Conservation (phyloP, 352 stramenopile genomes). For the Pythium graminicola region DNA sequence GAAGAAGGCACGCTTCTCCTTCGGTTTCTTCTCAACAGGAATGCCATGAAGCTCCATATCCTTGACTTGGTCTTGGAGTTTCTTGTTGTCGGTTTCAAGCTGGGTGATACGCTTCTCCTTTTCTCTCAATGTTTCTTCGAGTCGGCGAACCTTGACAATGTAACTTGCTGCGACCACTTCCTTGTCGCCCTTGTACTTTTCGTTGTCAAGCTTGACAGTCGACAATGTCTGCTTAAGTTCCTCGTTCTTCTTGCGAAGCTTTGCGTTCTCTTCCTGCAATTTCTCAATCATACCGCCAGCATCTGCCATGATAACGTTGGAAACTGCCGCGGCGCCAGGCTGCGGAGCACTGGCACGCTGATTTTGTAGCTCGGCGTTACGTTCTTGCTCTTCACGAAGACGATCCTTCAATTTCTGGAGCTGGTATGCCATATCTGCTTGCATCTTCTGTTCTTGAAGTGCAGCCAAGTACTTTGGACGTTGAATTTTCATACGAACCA, state of each 20-base stretch:
- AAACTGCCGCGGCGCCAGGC: slow-evolving; percentile 44
- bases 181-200: slow-evolving; percentile 73
- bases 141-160: slow-evolving; percentile 74
- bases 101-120: slow-evolving; percentile 80
- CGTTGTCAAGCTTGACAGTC: slow-evolving; percentile 53
- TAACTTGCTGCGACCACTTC: slow-evolving; percentile 66
- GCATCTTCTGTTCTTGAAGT: slow-evolving; percentile 70
- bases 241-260: slow-evolving; percentile 74
- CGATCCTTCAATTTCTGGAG: slow-evolving; percentile 71
- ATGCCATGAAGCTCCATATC: slow-evolving; percentile 12
- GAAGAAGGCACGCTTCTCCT: slow-evolving; percentile 50
- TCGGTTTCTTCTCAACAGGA: slow-evolving; percentile 27
- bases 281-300: slow-evolving; percentile 76
- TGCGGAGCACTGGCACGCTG: slow-evolving; percentile 26
- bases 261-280: slow-evolving; percentile 61
- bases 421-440: slow-evolving; percentile 84
- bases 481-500: slow-evolving; percentile 78
- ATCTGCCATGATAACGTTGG: slow-evolving; percentile 79
- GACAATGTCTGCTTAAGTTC: slow-evolving; percentile 42
- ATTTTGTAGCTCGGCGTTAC: slow-evolving; percentile 57
- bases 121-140: slow-evolving; percentile 65
- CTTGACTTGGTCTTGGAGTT: slow-evolving; percentile 56
- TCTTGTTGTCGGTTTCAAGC: slow-evolving; percentile 61
- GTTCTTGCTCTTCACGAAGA: slow-evolving; percentile 68
- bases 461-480: slow-evolving; percentile 68